phyloP scores from a whole-genome alignment of 2,329 filamentous ascomycete genomes.

The Fusarium pseudonygamai region DNA sequence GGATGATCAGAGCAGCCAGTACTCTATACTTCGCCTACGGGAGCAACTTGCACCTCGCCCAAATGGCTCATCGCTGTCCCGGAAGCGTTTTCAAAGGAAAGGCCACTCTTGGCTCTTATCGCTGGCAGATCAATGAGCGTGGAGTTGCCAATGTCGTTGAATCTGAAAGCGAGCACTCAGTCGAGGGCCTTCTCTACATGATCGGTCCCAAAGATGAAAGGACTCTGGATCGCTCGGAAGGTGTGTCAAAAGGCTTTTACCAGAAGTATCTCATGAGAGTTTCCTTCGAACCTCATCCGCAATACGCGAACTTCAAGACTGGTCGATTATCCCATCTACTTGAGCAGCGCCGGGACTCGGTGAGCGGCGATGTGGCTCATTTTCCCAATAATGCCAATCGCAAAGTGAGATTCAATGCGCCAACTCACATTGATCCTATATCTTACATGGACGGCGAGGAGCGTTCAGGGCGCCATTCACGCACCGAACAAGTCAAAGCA shows the following conservation, averaged over 20 bases:
- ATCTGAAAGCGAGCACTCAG: background rate
- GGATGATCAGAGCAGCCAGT: background rate
- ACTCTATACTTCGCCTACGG: constrained; percentile 8
- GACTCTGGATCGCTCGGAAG: background rate
- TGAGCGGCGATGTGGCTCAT: background rate
- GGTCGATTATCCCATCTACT: background rate
- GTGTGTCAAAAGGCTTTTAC: background rate
- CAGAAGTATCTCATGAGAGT: background rate
- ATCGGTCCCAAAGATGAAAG: background rate
- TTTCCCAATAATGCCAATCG: background rate
- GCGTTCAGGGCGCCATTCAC: too few species aligned
- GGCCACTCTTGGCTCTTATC: background rate
- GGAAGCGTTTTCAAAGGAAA: constrained; percentile 8
- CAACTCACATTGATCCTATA: too few species aligned
- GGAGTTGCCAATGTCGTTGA: background rate
- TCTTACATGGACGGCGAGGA: background rate
- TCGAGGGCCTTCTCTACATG: constrained; percentile 2
- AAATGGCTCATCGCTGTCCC: constrained; percentile 8
- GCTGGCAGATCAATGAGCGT: constrained; percentile 7
- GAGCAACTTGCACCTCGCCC: constrained; percentile 3
- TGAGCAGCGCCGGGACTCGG: background rate
- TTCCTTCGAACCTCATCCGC: background rate
- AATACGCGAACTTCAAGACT: background rate
- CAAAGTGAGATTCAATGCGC: background rate
- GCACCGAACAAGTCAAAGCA: background rate